phyloP scores from a whole-genome alignment of 352 stramenopile genomes.

The Phytophthora capsici region DNA sequence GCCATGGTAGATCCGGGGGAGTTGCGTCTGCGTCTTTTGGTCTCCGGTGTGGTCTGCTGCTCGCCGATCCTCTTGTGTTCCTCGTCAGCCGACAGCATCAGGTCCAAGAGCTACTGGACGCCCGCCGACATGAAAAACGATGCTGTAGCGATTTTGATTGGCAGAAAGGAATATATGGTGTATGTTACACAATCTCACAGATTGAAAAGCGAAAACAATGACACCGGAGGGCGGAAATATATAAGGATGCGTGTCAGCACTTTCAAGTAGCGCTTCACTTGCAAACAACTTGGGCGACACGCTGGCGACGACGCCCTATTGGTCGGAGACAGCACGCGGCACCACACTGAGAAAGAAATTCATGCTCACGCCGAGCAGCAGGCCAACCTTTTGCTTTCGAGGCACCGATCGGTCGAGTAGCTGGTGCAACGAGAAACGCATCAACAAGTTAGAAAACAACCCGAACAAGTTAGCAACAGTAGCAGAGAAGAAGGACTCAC shows the following conservation, averaged over 20 bases:
- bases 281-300: neutral
- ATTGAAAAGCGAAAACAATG: constrained; percentile 1
- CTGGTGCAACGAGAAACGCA: constrained; percentile 32
- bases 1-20: constrained; percentile 36
- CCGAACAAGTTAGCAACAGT: neutral
- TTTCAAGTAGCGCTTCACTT: neutral
- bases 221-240: constrained; percentile 33
- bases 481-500: constrained; percentile 36
- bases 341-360: constrained; percentile 91
- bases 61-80: constrained; percentile 44
- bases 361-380: constrained; percentile 88
- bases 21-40: constrained; percentile 43
- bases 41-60: constrained; percentile 30
- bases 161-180: constrained; percentile 16
- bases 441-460: constrained; percentile 5
- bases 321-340: constrained; percentile 76
- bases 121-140: constrained; percentile 12
- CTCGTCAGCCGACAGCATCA: constrained; percentile 58
- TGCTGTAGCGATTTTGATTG: constrained; percentile 21
- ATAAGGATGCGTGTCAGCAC: constrained; percentile 30
- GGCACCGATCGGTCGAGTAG: constrained; percentile 86
- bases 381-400: constrained; percentile 86
- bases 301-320: constrained; percentile 38
- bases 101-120: neutral
- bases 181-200: constrained; percentile 11